Conservation (phyloP, 768 basidiomycete genomes). For the Panellus pusillus region DNA sequence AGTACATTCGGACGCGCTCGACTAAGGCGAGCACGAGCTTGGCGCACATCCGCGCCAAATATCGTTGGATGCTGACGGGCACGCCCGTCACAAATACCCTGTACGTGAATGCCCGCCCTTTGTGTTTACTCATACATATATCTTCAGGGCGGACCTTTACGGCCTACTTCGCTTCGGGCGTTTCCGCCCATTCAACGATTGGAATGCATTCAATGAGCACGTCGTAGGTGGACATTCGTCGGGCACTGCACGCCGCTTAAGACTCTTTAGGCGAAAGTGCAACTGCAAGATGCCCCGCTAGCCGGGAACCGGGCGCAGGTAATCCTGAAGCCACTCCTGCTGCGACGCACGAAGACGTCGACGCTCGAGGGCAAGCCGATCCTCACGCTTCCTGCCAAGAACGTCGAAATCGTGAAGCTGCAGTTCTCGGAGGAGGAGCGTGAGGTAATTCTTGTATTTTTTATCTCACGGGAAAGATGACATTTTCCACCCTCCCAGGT, state of each 20-base stretch:
- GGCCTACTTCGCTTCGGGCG: conserved; percentile 68
- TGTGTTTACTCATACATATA: neutral
- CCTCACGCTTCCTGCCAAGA: conserved; percentile 60
- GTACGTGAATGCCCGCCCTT: conserved; percentile 32
- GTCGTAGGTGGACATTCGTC: conserved; percentile 39
- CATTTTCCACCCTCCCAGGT: conserved; percentile 35
- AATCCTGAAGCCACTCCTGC: conserved; percentile 62
- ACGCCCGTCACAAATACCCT: conserved; percentile 73
- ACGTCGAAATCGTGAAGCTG: conserved; percentile 57
- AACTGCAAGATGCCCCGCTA: conserved; percentile 55
- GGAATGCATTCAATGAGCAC: conserved; percentile 61
- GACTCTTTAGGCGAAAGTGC: conserved; percentile 45
- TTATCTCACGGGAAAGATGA: neutral
- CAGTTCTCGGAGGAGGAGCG: conserved; percentile 78
- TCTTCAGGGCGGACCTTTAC: conserved; percentile 63
- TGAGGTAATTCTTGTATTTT: conserved; percentile 59
- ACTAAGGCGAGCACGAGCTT: conserved; percentile 61
- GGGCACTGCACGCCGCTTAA: neutral
- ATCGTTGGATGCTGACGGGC: conserved; percentile 80
- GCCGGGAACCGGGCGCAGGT: conserved; percentile 69
- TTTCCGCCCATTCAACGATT: conserved; percentile 73
- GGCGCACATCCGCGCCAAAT: conserved; percentile 60
- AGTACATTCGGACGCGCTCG: conserved; percentile 69
- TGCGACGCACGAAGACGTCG: conserved; percentile 75
- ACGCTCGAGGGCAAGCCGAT: conserved; percentile 67